Evolutionary conservation across 805 yeast genomes (phyloP), one percentile per base, ranked within the genome.

Genomic region (Teunomyces kruisii): DNA sequence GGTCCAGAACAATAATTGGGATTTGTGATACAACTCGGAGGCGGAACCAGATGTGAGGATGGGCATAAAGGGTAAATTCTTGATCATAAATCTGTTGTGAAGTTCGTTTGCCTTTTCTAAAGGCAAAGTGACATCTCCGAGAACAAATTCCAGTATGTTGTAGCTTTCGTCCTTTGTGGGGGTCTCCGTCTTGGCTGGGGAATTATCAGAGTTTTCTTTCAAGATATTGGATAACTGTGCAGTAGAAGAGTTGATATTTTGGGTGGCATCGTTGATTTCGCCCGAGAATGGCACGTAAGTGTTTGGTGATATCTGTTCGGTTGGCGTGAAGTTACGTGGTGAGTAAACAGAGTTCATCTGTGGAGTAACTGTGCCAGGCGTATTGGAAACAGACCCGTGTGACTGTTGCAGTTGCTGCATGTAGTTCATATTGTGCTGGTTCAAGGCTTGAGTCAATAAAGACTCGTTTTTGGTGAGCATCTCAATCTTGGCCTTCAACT

Each of bases 1-100:
- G 0, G 96, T 79, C 97, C 97, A 91, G 59, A 91, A 91, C 42
- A 91, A 70, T 16, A 90, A 70, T 57, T 87, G 92, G 0, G 96
- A 87, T 57, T 88, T 94, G 13, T 85, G 77, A 62, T 88, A 88
- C 15, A 91, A 75, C 58, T 87, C 94, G 0, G 83, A 75, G 2
- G 95, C 91, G 38, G 80, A 75, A 36, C 75, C 70, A 0, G 95
- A 81, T 24, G 82, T 76, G 59, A 91, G 70, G 9, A 91, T 86
- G 2, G 97, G 97, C 55, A 90, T 71, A 54, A 76, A 85, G 0
- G 96, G 95, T 17, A 87, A 68, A 56, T 83, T 84, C 45, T 83
- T 78, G 6, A 65, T 64, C 49, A 86, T 75, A 58, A 91, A 91
- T 19, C 81, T 69, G 37, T 75, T 74, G 62, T 91, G 96, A 27